Conservation (phyloP, 441 rosid genomes). For the Corymbia calophylla region DNA sequence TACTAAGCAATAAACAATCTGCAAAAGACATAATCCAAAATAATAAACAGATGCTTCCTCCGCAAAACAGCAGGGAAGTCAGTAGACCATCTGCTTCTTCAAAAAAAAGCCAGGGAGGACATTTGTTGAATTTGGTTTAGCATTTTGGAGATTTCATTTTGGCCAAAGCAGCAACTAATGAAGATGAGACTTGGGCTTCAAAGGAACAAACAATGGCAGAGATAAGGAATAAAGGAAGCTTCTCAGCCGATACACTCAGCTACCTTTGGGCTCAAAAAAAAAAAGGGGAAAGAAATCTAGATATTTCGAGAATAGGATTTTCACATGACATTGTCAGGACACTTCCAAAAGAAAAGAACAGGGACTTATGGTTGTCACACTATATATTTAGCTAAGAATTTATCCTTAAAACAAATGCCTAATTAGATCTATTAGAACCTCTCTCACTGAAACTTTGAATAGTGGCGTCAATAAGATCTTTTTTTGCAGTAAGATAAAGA, state of each 20-base stretch:
- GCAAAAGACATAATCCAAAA: not conserved
- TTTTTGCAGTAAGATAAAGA: not conserved
- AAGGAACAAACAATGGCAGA: not conserved
- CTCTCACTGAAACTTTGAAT: not conserved
- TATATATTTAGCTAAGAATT: not conserved
- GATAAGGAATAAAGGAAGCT: not conserved
- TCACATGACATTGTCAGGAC: not conserved
- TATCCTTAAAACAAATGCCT: not conserved
- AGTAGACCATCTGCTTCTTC: not conserved
- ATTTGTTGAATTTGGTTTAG: not conserved
- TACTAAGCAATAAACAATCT: not conserved
- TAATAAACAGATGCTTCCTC: not conserved
- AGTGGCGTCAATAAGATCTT: not conserved
- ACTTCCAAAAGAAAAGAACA: not conserved
- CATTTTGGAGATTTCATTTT: not conserved
- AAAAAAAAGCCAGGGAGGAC: not conserved
- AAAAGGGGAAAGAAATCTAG: not conserved
- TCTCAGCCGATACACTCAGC: not conserved
- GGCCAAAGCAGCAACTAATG: not conserved
- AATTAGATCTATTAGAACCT: not conserved
- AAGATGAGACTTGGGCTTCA: not conserved
- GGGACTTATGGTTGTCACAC: not conserved
- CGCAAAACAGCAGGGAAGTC: not conserved
- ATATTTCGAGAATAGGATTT: not conserved
- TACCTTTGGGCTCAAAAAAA: not conserved